Evolutionary conservation across 768 basidiomycete genomes (phyloP), one percentile per base, ranked within the genome.

Genomic region (Leccinum fibrillosum): DNA sequence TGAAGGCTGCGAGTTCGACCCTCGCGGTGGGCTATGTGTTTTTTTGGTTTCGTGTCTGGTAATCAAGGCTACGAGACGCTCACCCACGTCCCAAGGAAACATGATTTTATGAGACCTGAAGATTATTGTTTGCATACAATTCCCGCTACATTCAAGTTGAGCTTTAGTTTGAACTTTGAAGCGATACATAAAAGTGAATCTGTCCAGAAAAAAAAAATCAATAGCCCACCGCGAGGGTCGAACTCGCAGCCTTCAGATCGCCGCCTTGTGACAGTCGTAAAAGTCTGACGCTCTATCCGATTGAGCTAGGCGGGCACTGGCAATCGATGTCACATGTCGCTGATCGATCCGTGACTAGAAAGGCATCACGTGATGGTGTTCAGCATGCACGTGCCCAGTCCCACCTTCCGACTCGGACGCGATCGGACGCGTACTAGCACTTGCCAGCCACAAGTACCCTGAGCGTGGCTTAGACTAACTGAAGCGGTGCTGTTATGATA

Each of bases 161-260:
- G 12, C 12, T 12, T 34, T 12, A 34, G 12, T 12, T 34, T 34
- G 32, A 30, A 30, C 30, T 30, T 32, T 32, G 30, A 30, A 30
- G 30, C 30, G 8, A 8, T 37, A 15, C 13, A 35, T 37, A 17
- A 45, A 45, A 4, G 23, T 19, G 13, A 42, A 42, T 7, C 2
- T 42, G n/a, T 42, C n/a, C 9, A n/a, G 39, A 19, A 23, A 21
- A 12, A 10, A 12, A 7, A 48, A 23, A 1, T 11, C 11, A 2
- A 28, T 83, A 86, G 85, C 85, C 86, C 85, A 86, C 84, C 85
- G 86, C 86, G 86, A 85, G 86, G 85, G 80, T 87, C 86, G 86
- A 87, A 87, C 86, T 85, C 86, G 86, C 86, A 87, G 83, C 86
- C 86, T 87, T 87, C 83, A 87, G 86, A 87, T 86, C 72, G 76